Percentiles rank a stretch among this genome's conserved stretches.
These are phyloP conservation scores for Aurantiochytrium sp. DNA, from an alignment of 108 stramenopile species.

Conservation along the genomic window DNA sequence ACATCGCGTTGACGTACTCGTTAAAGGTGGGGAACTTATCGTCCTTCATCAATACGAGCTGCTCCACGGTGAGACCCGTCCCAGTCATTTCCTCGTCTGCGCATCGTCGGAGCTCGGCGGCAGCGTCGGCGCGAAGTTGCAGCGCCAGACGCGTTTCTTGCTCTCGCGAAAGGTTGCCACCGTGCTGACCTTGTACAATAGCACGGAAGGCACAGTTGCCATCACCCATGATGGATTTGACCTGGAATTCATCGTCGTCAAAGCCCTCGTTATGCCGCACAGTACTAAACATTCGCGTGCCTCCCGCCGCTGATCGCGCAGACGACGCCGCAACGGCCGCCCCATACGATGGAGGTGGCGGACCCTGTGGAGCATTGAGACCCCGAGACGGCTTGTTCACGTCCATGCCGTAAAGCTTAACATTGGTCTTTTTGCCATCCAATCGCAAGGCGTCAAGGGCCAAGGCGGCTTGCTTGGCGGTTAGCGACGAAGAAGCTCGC, in stretches of 20 bases:
- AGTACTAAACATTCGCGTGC: neutral
- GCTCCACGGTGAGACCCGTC: neutral
- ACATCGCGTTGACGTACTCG: neutral
- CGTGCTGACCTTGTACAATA: neutral
- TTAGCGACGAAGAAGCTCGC: neutral
- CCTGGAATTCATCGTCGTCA: neutral
- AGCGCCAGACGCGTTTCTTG: neutral
- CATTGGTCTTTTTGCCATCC: conserved; percentile 2
- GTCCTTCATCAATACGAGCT: conserved; percentile 2
- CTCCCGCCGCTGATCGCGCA: neutral
- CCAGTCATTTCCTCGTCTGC: conserved; percentile 13
- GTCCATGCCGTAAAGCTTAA: neutral
- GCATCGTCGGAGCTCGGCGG: neutral
- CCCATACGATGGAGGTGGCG: neutral
- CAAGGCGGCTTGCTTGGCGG: neutral
- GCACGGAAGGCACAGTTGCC: neutral
- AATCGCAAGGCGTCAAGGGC: neutral
- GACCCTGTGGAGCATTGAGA: neutral
- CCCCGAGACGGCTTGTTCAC: neutral
- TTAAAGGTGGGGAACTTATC: neutral
- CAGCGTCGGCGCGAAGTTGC: neutral
- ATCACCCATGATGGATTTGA: neutral
- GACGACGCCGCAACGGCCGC: neutral
- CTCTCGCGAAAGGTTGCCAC: neutral
- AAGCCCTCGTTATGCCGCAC: neutral